Conservation (phyloP, 2,329 filamentous ascomycete genomes). For the Cercospora sojina region DNA sequence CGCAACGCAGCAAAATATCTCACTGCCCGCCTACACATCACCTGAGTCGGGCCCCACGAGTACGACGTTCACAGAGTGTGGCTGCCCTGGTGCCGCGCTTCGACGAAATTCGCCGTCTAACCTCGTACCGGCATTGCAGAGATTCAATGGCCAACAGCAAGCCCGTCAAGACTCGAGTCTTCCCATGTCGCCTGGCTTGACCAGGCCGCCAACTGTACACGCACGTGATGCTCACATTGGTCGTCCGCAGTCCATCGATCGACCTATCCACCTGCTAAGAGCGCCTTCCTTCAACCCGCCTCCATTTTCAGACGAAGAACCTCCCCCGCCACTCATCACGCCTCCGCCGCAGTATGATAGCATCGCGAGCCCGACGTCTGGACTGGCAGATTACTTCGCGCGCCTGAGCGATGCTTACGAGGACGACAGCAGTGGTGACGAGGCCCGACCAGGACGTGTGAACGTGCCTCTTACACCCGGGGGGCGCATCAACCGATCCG, state of each 20-base stretch:
- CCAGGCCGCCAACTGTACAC: conserved; percentile 52
- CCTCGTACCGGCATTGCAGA: conserved; percentile 58
- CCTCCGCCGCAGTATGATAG: conserved; percentile 83
- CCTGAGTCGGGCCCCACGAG: conserved; percentile 39
- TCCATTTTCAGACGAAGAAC: conserved; percentile 76
- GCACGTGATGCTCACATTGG: conserved; percentile 27
- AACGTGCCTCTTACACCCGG: conserved; percentile 65
- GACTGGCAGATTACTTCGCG: conserved; percentile 82
- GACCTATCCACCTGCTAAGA: conserved; percentile 82
- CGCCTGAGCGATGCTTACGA: conserved; percentile 66
- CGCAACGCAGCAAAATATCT: conserved; percentile 86
- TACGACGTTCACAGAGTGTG: conserved; percentile 54
- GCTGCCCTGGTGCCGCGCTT: conserved; percentile 64
- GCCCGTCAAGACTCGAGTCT: conserved; percentile 18
- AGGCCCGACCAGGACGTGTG: conserved; percentile 40
- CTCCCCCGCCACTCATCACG: conserved; percentile 71
- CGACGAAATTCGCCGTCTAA: conserved; percentile 51
- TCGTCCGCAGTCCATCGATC: conserved; percentile 41
- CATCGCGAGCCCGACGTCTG: conserved; percentile 69
- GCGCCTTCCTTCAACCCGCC: conserved; percentile 85
- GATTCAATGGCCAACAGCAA: conserved; percentile 45
- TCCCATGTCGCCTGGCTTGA: conserved; percentile 46
- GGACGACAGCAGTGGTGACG: conserved; percentile 43
- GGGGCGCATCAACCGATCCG: conserved; percentile 60
- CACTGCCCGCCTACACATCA: conserved; percentile 74